Base-by-base conservation (phyloP, 2,329 filamentous ascomycete genomes). In the Phaeophleospora eucalypticola region DNA sequence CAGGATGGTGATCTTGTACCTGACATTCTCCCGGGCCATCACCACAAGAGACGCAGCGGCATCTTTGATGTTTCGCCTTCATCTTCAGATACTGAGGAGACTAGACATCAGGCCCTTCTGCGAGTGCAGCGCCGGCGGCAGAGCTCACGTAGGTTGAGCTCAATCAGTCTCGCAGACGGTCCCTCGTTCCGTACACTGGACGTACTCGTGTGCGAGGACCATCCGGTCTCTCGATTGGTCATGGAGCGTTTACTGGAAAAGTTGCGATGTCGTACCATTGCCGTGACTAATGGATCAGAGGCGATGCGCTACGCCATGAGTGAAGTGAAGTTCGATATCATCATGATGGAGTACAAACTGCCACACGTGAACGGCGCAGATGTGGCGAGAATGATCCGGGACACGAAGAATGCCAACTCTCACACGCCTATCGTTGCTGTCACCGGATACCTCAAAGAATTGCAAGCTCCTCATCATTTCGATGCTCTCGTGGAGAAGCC, bases 161-260 rank as follows among this genome's bases (percentile, higher is more conserved):
- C 95, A 61, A 90, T 97, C 61, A 90, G 84, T 41, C 76, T 95
- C 32, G 80, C 86, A 34, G 89, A 91, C 43, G 86, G 86, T 0
- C 93, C 93, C 2, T 80, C 84, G 29, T 98, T 96, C 70, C 81
- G 93, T 21, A 89, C 93, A 2, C 71, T 98, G 42, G 93, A 98
- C 67, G 86, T 98, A 4, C 76, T 98, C 42, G 95, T 98, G 42
- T 97, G 93, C 65, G 93, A 98, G 70, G 93, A 98, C 61, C 93
- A 98, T 65, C 93, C 93, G 0, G 91, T 98, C 3, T 95, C 93
- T 4, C 82, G 91, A 17, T 83, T 98, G 74, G 91, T 98, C n/a
- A 97, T 98, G 91, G 93, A 98, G 65, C 93, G 95, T 60, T 73
- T 98, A 6, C 78, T 98, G 43, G 93, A 98, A 67, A 98, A 97